Conservation (phyloP, 75 land plant genomes). For the Larix kaempferi region DNA sequence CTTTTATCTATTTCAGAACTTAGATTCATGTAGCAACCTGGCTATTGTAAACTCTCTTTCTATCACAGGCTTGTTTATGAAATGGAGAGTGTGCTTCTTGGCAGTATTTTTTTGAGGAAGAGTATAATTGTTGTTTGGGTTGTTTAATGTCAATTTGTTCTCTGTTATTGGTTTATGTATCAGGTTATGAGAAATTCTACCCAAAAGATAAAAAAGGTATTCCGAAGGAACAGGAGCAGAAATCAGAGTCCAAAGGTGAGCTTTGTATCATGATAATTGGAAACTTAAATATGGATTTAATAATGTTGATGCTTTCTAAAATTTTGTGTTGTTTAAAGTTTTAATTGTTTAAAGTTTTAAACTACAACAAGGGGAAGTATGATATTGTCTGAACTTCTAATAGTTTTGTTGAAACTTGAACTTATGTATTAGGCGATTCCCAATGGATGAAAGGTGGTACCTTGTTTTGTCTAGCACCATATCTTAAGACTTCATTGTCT, state of each 20-base stretch:
- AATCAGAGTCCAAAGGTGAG: constrained; percentile 72
- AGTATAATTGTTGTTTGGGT: not conserved
- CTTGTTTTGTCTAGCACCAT: no score
- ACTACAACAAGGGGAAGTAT: not conserved
- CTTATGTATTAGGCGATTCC: not conserved
- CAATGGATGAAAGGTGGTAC: no score
- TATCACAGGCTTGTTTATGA: not conserved
- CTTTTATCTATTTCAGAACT: not conserved
- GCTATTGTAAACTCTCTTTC: not conserved
- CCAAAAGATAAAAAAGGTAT: constrained; percentile 87
- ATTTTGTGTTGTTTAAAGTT: no score
- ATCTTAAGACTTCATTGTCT: no score
- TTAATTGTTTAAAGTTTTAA: no score
- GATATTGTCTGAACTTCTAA: not conserved
- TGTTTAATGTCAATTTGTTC: not conserved
- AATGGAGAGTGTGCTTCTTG: not conserved
- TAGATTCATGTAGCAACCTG: not conserved
- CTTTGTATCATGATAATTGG: not conserved
- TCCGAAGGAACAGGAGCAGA: constrained; percentile 57
- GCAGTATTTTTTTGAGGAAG: not conserved
- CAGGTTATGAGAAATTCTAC: constrained; percentile 90
- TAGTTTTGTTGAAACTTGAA: not conserved
- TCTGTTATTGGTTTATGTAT: not conserved
- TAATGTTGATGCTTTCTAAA: not conserved
- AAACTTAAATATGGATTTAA: not conserved